Conservation (phyloP, 2,329 filamentous ascomycete genomes). For the Herpotrichia juniperi region DNA sequence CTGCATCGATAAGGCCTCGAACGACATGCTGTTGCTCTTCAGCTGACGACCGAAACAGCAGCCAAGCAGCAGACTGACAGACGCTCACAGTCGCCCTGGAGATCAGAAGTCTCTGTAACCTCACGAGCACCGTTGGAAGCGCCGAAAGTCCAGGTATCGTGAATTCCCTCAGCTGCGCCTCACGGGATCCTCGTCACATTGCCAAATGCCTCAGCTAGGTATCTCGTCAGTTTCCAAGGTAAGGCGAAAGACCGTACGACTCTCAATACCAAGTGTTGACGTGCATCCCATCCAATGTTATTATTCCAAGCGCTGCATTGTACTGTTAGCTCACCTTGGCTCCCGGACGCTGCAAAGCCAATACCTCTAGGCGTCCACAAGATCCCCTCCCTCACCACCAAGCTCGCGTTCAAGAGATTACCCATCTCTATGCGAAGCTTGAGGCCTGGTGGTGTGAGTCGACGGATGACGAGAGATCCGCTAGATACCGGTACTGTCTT, state of each 20-base stretch:
- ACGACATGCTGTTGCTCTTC: slow-evolving; percentile 8
- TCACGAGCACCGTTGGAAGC: slow-evolving; percentile 1
- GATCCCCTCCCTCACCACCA: slow-evolving; percentile 1
- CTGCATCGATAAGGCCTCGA: slow-evolving; percentile 13
- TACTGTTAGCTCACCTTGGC: slow-evolving; percentile 2
- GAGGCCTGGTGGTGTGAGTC: no score
- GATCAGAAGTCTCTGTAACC: background rate
- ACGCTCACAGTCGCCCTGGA: background rate
- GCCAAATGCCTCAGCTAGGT: background rate
- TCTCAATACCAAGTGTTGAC: background rate
- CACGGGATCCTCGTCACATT: background rate
- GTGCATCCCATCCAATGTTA: background rate
- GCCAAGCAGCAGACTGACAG: background rate
- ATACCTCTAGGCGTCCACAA: slow-evolving; percentile 6
- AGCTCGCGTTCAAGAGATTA: slow-evolving; percentile 9
- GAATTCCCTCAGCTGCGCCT: background rate
- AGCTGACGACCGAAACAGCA: background rate
- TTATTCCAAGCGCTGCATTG: background rate
- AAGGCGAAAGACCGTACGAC: background rate
- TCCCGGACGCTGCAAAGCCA: slow-evolving; percentile 5
- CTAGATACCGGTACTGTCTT: no score
- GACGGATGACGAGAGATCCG: no score
- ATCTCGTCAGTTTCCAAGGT: no score
- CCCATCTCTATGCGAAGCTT: slow-evolving; percentile 12
- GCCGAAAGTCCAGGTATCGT: no score